These are phyloP conservation scores for Tanozyma kutaoensis DNA, from an alignment of 805 yeast genomes.

Conservation along the genomic window DNA sequence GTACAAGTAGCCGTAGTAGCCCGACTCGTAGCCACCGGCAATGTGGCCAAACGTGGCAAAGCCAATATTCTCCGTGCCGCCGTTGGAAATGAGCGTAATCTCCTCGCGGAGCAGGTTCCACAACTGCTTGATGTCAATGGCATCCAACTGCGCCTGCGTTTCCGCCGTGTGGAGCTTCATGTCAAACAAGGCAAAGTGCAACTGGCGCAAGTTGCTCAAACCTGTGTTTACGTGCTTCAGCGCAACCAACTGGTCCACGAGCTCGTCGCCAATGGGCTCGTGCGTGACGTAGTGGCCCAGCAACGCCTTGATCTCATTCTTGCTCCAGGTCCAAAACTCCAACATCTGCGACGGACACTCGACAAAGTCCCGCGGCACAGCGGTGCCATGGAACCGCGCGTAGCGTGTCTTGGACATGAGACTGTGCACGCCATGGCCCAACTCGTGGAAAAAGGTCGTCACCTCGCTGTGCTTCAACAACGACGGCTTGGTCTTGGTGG, in stretches of 20 bases:
- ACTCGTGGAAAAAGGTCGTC: slow-evolving; percentile 77
- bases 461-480: slow-evolving; percentile 68
- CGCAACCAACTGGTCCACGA: slow-evolving; percentile 43
- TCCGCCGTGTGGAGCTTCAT: slow-evolving; percentile 50
- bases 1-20: slow-evolving; percentile 80
- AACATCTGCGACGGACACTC: slow-evolving; percentile 87
- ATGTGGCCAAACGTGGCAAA: slow-evolving; percentile 69
- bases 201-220: slow-evolving; percentile 55
- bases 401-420: slow-evolving; percentile 53
- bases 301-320: slow-evolving; percentile 39
- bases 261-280: slow-evolving; percentile 40
- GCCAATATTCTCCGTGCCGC: slow-evolving; percentile 45
- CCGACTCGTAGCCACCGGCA: slow-evolving; percentile 75
- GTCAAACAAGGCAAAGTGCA: slow-evolving; percentile 70
- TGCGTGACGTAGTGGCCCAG: slow-evolving; percentile 58
- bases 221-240: slow-evolving; percentile 74
- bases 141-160: slow-evolving; percentile 24
- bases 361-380: slow-evolving; percentile 75
- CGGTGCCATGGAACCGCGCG: slow-evolving; percentile 63
- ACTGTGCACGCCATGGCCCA: slow-evolving; percentile 83
- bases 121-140: slow-evolving; percentile 32
- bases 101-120: slow-evolving; percentile 62
- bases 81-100: slow-evolving; percentile 45
- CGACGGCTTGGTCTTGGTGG: slow-evolving; percentile 56
- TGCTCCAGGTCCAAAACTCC: slow-evolving; percentile 82